A percentile compares a stretch with the other conserved stretches of the same genome.
Evolutionary conservation across 164 flowering plant species (phyloP).

Genomic region (Tetrastigma voinierianum): DNA sequence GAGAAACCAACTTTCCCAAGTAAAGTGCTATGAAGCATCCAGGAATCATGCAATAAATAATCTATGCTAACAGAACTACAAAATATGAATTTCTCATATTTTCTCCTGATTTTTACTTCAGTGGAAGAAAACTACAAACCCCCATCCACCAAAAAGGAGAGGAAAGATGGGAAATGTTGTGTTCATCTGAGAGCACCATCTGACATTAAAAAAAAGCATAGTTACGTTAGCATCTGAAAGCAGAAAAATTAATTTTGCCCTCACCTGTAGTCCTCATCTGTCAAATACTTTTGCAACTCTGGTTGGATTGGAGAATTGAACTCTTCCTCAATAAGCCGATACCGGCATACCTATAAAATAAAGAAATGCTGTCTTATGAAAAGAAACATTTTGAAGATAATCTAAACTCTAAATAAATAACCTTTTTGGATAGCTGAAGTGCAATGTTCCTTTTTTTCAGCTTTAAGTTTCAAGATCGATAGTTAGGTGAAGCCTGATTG

Average conservation of each 20-base stretch:
- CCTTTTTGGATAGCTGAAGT: no score
- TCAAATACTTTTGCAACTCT: slow-evolving; percentile 80
- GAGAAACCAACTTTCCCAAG: no score
- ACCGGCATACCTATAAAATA: slow-evolving; percentile 74
- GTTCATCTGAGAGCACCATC: no score
- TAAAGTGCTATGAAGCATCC: no score
- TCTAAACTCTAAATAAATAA: neutral
- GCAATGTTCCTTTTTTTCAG: neutral
- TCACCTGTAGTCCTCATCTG: slow-evolving; percentile 93
- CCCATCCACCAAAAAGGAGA: no score
- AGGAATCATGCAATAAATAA: no score
- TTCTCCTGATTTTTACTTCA: no score
- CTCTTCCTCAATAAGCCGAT: slow-evolving; percentile 80
- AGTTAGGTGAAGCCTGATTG: neutral
- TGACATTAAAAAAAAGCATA: no score
- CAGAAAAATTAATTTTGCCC: neutral
- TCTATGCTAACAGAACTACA: no score
- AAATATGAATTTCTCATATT: no score
- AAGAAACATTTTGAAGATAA: neutral
- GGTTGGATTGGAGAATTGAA: slow-evolving; percentile 60
- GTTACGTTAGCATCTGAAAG: neutral
- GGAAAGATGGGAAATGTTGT: neutral
- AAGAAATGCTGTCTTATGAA: neutral
- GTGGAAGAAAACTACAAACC: no score
- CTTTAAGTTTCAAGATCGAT: neutral